Evolutionary conservation across 2,329 filamentous ascomycete genomes (phyloP), one percentile per base, ranked within the genome.

Genomic region (Aspergillus phoenicis): DNA sequence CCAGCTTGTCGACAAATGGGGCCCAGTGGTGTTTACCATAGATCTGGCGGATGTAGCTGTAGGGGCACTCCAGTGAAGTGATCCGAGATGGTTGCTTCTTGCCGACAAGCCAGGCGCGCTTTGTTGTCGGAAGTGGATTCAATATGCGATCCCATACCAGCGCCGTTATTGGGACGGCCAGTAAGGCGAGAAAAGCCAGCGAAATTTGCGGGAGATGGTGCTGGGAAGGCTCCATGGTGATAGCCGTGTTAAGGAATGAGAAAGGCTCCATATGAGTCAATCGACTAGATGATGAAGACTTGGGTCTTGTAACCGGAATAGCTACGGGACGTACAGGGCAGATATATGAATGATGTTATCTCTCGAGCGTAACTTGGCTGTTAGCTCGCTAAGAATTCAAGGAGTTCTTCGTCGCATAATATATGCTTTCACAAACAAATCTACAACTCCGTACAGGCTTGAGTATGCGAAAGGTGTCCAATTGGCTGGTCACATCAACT

Each of bases 11-110:
- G 5, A 67, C 61, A 26, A 69, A 69, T 0, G 61, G 61, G 4
- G 62, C 64, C 62, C 62, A 69, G 47, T 68, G 65, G 33, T 66
- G 45, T 17, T 63, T 61, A 8, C 66, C 64, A 22, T 67, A 67
- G 13, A 65, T 43, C 20, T 64, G 38, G 4, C 65, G 64, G 10
- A 66, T 57, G 20, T 67, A 68, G 6, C 39, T 51, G 17, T 67
- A 68, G 0, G 62, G 65, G 30, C 66, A 67, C 55, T 68, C 64
- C 2, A 62, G 26, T 3, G 62, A 57, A 15, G 66, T 63, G 24
- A 62, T 48, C 10, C 43, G 33, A 36, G 55, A 51, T 7, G 63
- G 63, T 11, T 63, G 43, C 43, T 58, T 65, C 39, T 47, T 58
- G 3, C 66, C 63, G 13, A 65, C 63, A 47, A 65, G 52, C n/a